A percentile compares a stretch with the other conserved stretches of the same genome.
These are phyloP conservation scores for Candida endomychidarum DNA, from an alignment of 805 yeast genomes.

Conservation along the genomic window DNA sequence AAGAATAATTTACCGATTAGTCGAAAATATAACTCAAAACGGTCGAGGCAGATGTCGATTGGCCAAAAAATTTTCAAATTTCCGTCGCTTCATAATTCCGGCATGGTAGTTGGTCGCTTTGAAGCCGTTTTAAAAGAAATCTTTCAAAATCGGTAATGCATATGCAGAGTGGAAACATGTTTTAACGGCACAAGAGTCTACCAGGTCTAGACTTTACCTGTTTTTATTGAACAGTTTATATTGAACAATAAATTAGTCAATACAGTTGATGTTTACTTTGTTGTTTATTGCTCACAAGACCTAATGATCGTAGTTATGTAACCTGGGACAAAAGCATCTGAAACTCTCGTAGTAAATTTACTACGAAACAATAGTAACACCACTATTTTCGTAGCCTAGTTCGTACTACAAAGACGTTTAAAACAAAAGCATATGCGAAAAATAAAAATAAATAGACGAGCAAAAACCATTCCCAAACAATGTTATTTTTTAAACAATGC, in stretches of 20 bases:
- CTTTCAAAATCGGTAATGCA: not conserved
- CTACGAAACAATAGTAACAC: constrained; percentile 1
- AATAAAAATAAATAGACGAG: constrained; percentile 3
- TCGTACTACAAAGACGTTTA: not conserved
- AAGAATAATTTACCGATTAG: not conserved
- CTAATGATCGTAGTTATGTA: not conserved
- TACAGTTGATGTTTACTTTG: not conserved
- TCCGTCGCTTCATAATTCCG: not conserved
- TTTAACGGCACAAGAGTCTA: too few species aligned
- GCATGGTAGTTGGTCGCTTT: not conserved
- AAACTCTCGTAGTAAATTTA: not conserved
- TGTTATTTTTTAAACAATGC: not conserved
- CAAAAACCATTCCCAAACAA: not conserved
- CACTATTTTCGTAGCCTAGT: too few species aligned
- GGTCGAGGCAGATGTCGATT: not conserved
- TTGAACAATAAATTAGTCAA: too few species aligned
- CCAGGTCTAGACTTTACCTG: too few species aligned
- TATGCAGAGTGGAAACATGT: too few species aligned
- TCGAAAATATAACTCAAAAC: not conserved
- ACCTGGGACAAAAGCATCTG: too few species aligned
- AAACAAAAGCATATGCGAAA: not conserved
- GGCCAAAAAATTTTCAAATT: not conserved
- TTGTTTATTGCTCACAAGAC: constrained; percentile 2
- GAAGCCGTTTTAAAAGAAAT: constrained; percentile 1
- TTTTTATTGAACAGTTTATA: too few species aligned